Conservation (phyloP, 2,329 filamentous ascomycete species). For the Davidsoniella eucalypti region DNA sequence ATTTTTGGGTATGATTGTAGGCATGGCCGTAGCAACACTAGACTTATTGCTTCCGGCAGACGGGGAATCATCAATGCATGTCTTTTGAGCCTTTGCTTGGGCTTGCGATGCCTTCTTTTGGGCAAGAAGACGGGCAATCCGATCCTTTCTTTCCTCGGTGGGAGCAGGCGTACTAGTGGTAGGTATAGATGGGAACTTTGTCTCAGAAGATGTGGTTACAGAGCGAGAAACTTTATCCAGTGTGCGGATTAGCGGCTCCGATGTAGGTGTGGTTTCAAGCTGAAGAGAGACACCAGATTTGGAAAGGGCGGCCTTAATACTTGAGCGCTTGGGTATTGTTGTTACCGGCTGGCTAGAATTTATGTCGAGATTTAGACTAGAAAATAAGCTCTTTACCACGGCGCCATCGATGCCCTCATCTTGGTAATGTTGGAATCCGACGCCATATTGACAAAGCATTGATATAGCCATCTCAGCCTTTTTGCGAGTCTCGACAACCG, state of each 20-base stretch:
- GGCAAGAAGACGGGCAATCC: slow-evolving; percentile 61
- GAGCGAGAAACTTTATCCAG: neutral
- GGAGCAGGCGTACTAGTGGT: neutral
- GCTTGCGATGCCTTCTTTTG: slow-evolving; percentile 32
- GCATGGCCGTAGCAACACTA: neutral
- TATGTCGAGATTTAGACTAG: slow-evolving; percentile 47
- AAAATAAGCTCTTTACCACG: slow-evolving; percentile 48
- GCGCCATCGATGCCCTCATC: slow-evolving; percentile 52
- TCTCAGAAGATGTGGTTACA: neutral
- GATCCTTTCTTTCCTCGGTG: slow-evolving; percentile 53
- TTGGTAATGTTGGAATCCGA: slow-evolving; percentile 58
- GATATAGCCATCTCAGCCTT: slow-evolving; percentile 52
- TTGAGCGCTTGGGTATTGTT: neutral
- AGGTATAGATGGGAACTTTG: neutral
- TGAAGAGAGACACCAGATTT: neutral
- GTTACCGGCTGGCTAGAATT: slow-evolving; percentile 11
- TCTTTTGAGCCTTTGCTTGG: neutral
- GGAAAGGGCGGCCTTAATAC: neutral
- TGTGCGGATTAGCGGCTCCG: no score
- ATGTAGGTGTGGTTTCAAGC: neutral
- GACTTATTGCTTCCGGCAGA: neutral
- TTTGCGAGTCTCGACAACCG: slow-evolving; percentile 28
- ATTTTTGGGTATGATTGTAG: neutral
- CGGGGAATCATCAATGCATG: neutral
- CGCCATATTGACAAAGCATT: slow-evolving; percentile 45